Evolutionary conservation across 805 yeast genomes (phyloP), one percentile per base, ranked within the genome.

Genomic region (Kurtzmaniella fragi): DNA sequence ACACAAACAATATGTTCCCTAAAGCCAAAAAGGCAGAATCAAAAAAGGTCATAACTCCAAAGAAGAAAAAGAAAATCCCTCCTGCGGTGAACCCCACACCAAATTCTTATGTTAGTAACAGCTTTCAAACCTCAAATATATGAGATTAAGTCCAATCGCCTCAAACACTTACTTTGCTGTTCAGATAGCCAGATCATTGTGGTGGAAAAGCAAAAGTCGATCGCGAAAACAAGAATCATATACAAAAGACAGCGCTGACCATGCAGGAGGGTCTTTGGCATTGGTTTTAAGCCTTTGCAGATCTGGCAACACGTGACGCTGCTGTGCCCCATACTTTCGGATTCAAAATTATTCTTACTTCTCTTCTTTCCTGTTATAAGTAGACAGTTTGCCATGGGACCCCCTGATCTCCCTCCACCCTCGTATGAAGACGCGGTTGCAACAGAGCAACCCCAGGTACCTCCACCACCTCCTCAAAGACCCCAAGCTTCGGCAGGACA

Each of bases 51-150:
- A 89, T 52, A 25, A 91, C 73, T 5, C 99, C 99, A 15, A 91
- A 67, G 4, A 86, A 53, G 60, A 93, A 84, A 56, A 88, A 82
- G 17, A 84, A 54, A 35, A 82, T 75, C 7, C 95, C 96, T 27
- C 83, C 84, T 13, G 95, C 89, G 3, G 96, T 86, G 70, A 89
- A 83, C 2, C 87, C 96, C 14, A 87, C 96, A 28, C 98, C 98
- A 53, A 83, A 80, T 62, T 89, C 95, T 86, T 44, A 12, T 13
- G 25, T 31, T 16, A 58, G 53, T 57, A 56, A 59, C 51, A 46
- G 2, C n/a, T 26, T 17, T 10, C 36, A 35, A 5, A n/a, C 17
- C 4, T 20, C 8, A 20, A 8, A 20, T 20, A 5, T 20, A 5
- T 20, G 25, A 20, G 31, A 25, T 9, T 9, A 5, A 5, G 25